phyloP scores from a whole-genome alignment of 23 red algal species.

The Gracilaria gracilis region DNA sequence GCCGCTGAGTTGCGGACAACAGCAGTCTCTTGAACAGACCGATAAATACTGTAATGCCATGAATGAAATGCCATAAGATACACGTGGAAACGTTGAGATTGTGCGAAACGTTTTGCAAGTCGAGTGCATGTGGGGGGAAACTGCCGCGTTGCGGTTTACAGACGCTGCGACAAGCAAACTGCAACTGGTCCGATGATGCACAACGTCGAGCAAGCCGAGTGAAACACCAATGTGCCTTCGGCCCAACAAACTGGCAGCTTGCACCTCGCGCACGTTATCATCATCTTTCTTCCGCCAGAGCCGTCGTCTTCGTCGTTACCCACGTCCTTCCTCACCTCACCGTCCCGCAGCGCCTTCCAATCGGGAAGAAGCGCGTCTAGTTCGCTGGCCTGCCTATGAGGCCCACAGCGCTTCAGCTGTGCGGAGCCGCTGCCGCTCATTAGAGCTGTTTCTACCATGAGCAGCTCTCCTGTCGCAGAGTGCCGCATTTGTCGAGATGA shows the following conservation, averaged over 20 bases:
- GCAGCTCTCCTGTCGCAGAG: slow-evolving; percentile 32
- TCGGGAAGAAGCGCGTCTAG: neutral
- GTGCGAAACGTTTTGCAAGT: too few relatives aligned
- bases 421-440: slow-evolving; percentile 14
- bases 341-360: neutral
- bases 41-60: too few relatives aligned
- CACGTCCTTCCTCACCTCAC: neutral
- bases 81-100: too few relatives aligned
- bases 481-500: slow-evolving; percentile 63
- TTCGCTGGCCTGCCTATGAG: slow-evolving; percentile 9
- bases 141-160: too few relatives aligned
- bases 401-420: neutral
- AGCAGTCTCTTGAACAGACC: too few relatives aligned
- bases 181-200: neutral
- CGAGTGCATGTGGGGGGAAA: too few relatives aligned
- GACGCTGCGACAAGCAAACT: too few relatives aligned
- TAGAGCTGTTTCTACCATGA: slow-evolving; percentile 24
- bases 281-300: neutral
- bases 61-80: too few relatives aligned
- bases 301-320: neutral
- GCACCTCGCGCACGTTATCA: neutral
- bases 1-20: too few relatives aligned
- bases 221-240: neutral
- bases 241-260: too few relatives aligned
- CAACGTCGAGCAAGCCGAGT: neutral